Evolutionary conservation across 2,329 filamentous ascomycete species (phyloP).

Genomic region (Sarocladium brachiariae): DNA sequence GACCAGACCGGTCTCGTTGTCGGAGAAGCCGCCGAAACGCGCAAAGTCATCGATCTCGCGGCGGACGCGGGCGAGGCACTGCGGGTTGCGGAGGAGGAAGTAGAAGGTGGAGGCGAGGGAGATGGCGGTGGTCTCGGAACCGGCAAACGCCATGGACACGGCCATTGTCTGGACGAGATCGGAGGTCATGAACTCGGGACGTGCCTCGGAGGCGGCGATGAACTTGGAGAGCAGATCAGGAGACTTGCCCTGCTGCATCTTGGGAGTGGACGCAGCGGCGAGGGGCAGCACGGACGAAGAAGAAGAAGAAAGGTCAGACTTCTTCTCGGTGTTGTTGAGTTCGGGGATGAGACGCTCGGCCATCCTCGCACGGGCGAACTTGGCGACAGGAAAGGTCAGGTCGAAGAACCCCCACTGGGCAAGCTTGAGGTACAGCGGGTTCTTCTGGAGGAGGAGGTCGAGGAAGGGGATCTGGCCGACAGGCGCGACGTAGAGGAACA

Average conservation of each 20-base stretch:
- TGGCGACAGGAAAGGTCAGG: slow-evolving; percentile 63
- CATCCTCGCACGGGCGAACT: slow-evolving; percentile 63
- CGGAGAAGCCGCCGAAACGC: slow-evolving; percentile 41
- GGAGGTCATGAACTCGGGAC: slow-evolving; percentile 66
- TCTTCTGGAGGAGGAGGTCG: slow-evolving; percentile 65
- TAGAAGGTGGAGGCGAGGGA: slow-evolving; percentile 67
- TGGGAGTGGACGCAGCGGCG: slow-evolving; percentile 26
- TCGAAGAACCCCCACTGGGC: slow-evolving; percentile 62
- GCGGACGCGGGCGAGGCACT: slow-evolving; percentile 46
- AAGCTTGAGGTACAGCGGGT: slow-evolving; percentile 62
- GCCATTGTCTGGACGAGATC: slow-evolving; percentile 63
- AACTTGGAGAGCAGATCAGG: slow-evolving; percentile 65
- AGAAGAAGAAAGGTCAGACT: no score
- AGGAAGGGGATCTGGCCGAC: slow-evolving; percentile 65
- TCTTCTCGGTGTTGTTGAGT: slow-evolving; percentile 16
- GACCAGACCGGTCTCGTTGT: slow-evolving; percentile 51
- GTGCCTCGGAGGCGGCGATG: slow-evolving; percentile 57
- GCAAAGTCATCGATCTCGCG: slow-evolving; percentile 57
- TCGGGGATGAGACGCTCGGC: slow-evolving; percentile 52
- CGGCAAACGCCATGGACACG: slow-evolving; percentile 61
- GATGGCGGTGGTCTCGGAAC: slow-evolving; percentile 75
- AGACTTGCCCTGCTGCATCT: slow-evolving; percentile 27
- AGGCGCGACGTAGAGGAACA: slow-evolving; percentile 7
- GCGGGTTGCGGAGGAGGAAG: slow-evolving; percentile 59
- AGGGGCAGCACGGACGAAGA: slow-evolving; percentile 26